These are phyloP conservation scores for Aspergillus sp. DNA, from an alignment of 2,329 filamentous ascomycete species.

Conservation along the genomic window DNA sequence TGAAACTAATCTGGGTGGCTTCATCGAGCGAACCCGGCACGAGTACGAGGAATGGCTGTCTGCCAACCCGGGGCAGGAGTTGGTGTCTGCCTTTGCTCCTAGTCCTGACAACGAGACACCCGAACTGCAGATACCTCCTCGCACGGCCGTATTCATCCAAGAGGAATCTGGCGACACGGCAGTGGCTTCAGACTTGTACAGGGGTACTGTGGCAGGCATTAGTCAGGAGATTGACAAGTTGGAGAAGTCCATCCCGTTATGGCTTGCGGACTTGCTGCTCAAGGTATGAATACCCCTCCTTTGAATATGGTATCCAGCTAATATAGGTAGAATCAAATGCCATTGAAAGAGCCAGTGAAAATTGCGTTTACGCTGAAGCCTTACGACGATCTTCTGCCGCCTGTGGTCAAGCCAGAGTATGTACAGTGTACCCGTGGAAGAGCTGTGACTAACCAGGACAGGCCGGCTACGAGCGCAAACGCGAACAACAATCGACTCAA, in stretches of 20 bases:
- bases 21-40: constrained; percentile 48
- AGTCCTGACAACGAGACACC: constrained; percentile 50
- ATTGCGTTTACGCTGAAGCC: constrained; percentile 92
- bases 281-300: constrained; percentile 49
- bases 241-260: constrained; percentile 83
- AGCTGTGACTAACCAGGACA: constrained; percentile 12
- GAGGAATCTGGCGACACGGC: constrained; percentile 65
- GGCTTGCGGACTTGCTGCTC: constrained; percentile 86
- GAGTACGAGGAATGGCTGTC: constrained; percentile 49
- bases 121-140: constrained; percentile 44
- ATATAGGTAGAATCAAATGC: constrained; percentile 67
- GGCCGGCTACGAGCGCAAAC: constrained; percentile 26
- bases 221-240: constrained; percentile 78
- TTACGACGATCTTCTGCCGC: constrained; percentile 72
- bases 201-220: constrained; percentile 79
- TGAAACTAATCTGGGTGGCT: constrained; percentile 50
- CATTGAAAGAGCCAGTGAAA: constrained; percentile 89
- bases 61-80: constrained; percentile 38
- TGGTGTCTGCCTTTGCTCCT: constrained; percentile 45
- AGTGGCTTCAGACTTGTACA: constrained; percentile 79
- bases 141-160: constrained; percentile 65
- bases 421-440: constrained; percentile 42
- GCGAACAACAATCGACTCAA: constrained; percentile 77
- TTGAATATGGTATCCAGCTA: background rate
- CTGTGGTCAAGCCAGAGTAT: constrained; percentile 71